Percentiles rank a stretch among this genome's conserved stretches.
These are phyloP conservation scores for Funneliformis mosseae DNA, from an alignment of 192 early-diverging fungal genomes.

Conservation along the genomic window DNA sequence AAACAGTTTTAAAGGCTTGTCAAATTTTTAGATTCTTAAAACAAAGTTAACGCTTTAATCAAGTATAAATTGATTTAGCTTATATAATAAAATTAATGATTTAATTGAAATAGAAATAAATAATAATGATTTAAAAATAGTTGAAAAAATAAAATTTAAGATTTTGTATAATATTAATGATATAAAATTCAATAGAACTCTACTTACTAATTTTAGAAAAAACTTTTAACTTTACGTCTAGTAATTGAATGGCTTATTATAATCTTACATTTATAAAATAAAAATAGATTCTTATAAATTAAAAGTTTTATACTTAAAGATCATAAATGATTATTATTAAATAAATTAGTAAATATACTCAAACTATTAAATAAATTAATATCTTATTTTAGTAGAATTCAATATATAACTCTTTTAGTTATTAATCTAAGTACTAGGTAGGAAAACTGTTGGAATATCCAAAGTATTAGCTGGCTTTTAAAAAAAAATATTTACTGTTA, in stretches of 20 bases:
- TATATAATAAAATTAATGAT: neutral
- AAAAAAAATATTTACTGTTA: no score
- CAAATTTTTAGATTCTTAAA: conserved; percentile 10
- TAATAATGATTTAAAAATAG: neutral
- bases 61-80: conserved; percentile 13
- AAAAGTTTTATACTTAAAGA: neutral
- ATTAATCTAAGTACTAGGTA: conserved; percentile 1
- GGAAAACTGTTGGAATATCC: no score
- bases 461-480: no score
- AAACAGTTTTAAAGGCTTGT: neutral
- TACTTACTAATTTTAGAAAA: neutral
- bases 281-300: neutral
- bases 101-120: neutral
- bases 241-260: neutral
- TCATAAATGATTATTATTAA: neutral
- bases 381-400: conserved; percentile 11
- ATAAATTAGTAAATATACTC: neutral
- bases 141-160: neutral
- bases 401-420: conserved; percentile 17
- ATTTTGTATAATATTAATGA: conserved; percentile 7
- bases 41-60: neutral
- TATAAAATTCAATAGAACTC: neutral
- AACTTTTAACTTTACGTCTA: neutral
- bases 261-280: neutral
- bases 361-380: conserved; percentile 15